Evolutionary conservation across 2,329 filamentous ascomycete genomes (phyloP).

Genomic region (Alternaria tenuissima): DNA sequence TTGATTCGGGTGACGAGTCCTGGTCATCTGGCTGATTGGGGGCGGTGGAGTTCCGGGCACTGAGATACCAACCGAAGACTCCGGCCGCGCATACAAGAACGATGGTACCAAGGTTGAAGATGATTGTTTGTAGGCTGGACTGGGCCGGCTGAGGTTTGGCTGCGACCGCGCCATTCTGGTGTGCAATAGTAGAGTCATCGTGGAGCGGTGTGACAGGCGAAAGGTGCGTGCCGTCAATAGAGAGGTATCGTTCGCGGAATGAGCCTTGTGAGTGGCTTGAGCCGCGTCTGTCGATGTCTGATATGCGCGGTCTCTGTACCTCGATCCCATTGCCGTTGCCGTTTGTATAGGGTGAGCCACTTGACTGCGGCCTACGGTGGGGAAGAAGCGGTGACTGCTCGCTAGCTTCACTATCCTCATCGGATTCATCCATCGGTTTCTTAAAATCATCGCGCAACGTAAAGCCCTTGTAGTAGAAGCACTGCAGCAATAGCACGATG

Average conservation of each 20-base stretch:
- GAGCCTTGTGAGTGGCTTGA: slow-evolving; percentile 45
- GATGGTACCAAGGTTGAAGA: slow-evolving; percentile 80
- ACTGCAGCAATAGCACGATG: slow-evolving; percentile 85
- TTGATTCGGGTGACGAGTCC: slow-evolving; percentile 40
- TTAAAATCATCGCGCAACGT: slow-evolving; percentile 48
- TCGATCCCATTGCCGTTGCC: slow-evolving; percentile 26
- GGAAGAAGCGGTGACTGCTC: slow-evolving; percentile 48
- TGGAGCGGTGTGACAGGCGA: slow-evolving; percentile 86
- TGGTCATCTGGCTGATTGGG: slow-evolving; percentile 48
- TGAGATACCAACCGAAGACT: slow-evolving; percentile 84
- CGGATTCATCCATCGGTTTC: slow-evolving; percentile 33
- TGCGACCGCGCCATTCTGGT: slow-evolving; percentile 50
- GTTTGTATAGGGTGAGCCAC: slow-evolving; percentile 29
- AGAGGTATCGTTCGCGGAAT: slow-evolving; percentile 59
- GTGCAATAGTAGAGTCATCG: slow-evolving; percentile 33
- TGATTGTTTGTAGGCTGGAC: slow-evolving; percentile 62
- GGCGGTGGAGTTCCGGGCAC: slow-evolving; percentile 48
- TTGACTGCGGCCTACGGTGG: slow-evolving; percentile 35
- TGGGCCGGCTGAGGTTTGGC: slow-evolving; percentile 50
- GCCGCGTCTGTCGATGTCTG: slow-evolving; percentile 47
- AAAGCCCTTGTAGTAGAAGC: slow-evolving; percentile 95
- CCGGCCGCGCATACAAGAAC: slow-evolving; percentile 85
- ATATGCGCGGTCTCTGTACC: slow-evolving; percentile 41
- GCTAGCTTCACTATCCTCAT: slow-evolving; percentile 44
- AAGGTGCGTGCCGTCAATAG: slow-evolving; percentile 71